These are phyloP conservation scores for Capsicum rhomboideum DNA, from an alignment of 257 asterid species.

Conservation along the genomic window DNA sequence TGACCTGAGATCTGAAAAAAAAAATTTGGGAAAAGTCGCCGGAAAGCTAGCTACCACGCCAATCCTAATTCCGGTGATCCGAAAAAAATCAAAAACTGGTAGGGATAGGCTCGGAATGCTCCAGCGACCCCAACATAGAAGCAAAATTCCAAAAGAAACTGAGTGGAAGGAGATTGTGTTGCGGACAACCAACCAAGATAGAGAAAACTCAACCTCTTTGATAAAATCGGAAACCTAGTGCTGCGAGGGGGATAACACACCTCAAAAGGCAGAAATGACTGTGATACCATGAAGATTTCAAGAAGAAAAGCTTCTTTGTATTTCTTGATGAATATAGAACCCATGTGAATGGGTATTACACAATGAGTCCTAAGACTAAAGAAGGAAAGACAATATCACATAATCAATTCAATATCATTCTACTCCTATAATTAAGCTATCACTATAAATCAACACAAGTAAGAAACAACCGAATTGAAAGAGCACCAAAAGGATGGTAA, in stretches of 20 bases:
- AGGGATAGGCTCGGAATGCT: not conserved
- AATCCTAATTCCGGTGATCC: not conserved
- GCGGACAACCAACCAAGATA: not conserved
- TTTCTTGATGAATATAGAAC: not conserved
- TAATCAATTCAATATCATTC: not conserved
- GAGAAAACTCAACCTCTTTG: not conserved
- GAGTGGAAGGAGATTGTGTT: not conserved
- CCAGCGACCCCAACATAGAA: not conserved
- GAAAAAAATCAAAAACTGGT: not conserved
- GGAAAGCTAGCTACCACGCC: not conserved
- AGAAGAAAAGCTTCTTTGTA: not conserved
- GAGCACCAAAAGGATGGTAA: not conserved
- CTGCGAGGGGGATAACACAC: not conserved
- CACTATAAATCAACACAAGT: not conserved
- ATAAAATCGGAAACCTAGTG: not conserved
- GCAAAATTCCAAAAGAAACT: not conserved
- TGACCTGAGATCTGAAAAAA: not conserved
- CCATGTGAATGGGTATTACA: not conserved
- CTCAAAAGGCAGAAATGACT: not conserved
- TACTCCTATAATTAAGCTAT: not conserved
- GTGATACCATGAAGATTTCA: not conserved
- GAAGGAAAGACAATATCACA: not conserved
- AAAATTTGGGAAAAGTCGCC: not conserved
- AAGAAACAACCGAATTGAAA: not conserved
- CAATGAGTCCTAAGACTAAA: not conserved